phyloP scores from a whole-genome alignment of 2,329 filamentous ascomycete species.

The Colletotrichum sp. region DNA sequence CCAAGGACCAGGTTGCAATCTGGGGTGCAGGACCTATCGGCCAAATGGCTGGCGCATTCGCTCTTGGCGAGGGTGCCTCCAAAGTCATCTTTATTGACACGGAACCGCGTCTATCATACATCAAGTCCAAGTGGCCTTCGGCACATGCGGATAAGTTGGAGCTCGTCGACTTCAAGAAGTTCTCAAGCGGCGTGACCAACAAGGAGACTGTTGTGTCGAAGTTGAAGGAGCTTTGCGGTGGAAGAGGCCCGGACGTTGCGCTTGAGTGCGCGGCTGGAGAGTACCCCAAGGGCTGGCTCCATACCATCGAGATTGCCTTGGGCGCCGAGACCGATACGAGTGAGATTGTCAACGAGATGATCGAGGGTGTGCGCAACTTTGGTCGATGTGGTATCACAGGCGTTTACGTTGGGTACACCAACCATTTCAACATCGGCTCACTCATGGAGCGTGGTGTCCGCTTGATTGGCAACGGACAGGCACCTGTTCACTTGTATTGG shows the following conservation, averaged over 20 bases:
- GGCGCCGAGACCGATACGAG: conserved; percentile 86
- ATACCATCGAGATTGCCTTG: conserved; percentile 60
- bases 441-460: conserved; percentile 88
- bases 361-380: conserved; percentile 73
- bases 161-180: conserved; percentile 69
- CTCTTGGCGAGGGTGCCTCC: conserved; percentile 73
- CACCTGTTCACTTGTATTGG: conserved; percentile 86
- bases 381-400: conserved; percentile 81
- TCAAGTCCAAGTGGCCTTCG: conserved; percentile 65
- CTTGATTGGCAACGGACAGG: conserved; percentile 71
- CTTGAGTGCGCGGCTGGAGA: conserved; percentile 71
- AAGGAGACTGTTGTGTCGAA: conserved; percentile 70
- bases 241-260: conserved; percentile 75
- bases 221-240: conserved; percentile 75
- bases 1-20: conserved; percentile 78
- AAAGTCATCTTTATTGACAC: conserved; percentile 82
- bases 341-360: conserved; percentile 82
- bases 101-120: conserved; percentile 71
- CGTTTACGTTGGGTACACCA: conserved; percentile 70
- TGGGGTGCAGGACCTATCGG: conserved; percentile 89
- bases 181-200: conserved; percentile 61
- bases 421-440: conserved; percentile 83
- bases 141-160: conserved; percentile 60
- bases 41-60: conserved; percentile 82
- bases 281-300: conserved; percentile 66